Percentiles rank a stretch among this genome's conserved stretches.
Evolutionary conservation across 2,329 filamentous ascomycete genomes (phyloP).

Genomic region (Penicillium corylophilum): DNA sequence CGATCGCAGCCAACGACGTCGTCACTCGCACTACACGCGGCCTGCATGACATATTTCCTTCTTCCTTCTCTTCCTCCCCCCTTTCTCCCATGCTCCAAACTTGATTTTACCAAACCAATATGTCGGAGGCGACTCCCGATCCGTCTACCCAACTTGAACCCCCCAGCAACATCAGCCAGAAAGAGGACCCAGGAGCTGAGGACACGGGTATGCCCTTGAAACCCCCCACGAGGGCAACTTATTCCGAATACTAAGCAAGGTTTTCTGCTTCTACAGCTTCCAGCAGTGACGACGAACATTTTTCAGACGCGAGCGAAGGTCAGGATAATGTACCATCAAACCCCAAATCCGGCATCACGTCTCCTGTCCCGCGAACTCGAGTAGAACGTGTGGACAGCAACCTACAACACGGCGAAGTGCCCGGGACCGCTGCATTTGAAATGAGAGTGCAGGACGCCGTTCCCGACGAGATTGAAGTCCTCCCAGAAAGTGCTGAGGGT

Average conservation of each 20-base stretch:
- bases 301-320: conserved; percentile 65
- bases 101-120: conserved; percentile 24
- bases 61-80: conserved; percentile 10
- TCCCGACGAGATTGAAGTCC: conserved; percentile 62
- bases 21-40: conserved; percentile 22
- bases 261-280: conserved; percentile 38
- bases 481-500: conserved; percentile 46
- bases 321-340: conserved; percentile 35
- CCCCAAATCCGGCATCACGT: conserved; percentile 44
- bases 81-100: conserved; percentile 23
- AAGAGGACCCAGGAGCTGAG: conserved; percentile 57
- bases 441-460: conserved; percentile 59
- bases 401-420: conserved; percentile 60
- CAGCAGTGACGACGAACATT: conserved; percentile 60
- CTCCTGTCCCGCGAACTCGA: conserved; percentile 60
- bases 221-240: neutral
- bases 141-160: conserved; percentile 50
- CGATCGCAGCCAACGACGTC: conserved; percentile 29
- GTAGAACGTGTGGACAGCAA: conserved; percentile 62
- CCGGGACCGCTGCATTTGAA: conserved; percentile 61
- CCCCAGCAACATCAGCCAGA: conserved; percentile 55
- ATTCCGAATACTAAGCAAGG: neutral
- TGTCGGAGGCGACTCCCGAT: conserved; percentile 40
- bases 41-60: conserved; percentile 16
- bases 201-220: conserved; percentile 50